Percentiles rank a stretch among this genome's conserved stretches.
Conservation (phyloP, 2,329 filamentous ascomycete genomes). For the Chrysosporium queenslandicum region DNA sequence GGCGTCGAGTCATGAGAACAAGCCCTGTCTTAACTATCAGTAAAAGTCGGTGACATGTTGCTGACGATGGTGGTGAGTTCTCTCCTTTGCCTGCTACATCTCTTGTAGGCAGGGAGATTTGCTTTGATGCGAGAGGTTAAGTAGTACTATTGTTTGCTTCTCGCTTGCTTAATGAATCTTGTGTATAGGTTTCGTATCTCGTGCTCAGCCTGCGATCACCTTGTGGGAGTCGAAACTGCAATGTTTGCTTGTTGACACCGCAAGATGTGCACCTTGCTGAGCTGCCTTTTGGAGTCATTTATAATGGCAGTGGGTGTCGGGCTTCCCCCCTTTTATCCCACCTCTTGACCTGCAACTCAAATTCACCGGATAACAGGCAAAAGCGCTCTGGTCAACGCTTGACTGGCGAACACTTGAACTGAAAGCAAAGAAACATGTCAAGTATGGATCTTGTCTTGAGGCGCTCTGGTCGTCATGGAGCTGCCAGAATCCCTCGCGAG, state of each 20-base stretch:
- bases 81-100: not conserved
- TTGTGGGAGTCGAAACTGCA: conserved; percentile 2
- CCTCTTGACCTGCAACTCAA: not conserved
- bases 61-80: not conserved
- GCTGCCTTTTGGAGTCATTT: not conserved
- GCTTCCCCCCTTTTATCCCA: not conserved
- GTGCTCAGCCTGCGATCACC: not conserved
- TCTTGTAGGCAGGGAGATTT: not conserved
- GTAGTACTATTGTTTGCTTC: conserved; percentile 8
- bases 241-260: conserved; percentile 7
- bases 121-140: not conserved
- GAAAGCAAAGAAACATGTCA: not conserved
- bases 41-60: conserved; percentile 1
- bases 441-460: not conserved
- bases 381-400: no score
- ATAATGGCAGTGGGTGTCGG: not conserved
- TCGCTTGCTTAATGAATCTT: not conserved
- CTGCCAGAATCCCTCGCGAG: not conserved
- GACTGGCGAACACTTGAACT: not conserved
- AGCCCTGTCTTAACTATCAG: not conserved
- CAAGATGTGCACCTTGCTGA: not conserved
- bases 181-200: not conserved
- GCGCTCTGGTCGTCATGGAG: not conserved
- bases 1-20: not conserved
- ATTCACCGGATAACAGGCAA: no score